A percentile compares a stretch with the other conserved stretches of the same genome.
phyloP scores from a whole-genome alignment of 2,329 filamentous ascomycete species.

The Elsinoe fawcettii region DNA sequence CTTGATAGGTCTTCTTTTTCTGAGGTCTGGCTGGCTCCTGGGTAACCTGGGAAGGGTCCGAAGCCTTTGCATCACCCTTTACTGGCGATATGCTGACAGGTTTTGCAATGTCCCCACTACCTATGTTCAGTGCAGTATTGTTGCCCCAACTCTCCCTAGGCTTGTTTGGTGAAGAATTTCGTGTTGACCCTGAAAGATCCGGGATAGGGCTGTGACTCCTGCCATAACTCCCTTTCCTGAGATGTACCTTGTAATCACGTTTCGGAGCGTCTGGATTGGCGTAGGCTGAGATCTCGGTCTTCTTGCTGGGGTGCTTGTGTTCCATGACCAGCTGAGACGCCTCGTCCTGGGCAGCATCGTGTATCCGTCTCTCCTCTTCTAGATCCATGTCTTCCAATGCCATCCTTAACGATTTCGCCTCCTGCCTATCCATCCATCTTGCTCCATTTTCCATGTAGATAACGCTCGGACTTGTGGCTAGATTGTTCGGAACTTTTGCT shows the following conservation, averaged over 20 bases:
- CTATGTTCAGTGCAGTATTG: not conserved
- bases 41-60: too few species aligned
- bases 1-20: constrained; percentile 30
- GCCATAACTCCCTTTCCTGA: constrained; percentile 64
- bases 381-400: constrained; percentile 68
- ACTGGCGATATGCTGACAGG: not conserved
- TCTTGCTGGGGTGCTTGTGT: constrained; percentile 38
- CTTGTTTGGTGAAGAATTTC: constrained; percentile 1
- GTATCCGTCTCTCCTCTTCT: constrained; percentile 56
- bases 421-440: constrained; percentile 74
- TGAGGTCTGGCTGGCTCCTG: not conserved
- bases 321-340: constrained; percentile 72
- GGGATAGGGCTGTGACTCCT: constrained; percentile 38
- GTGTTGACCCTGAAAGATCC: constrained; percentile 3
- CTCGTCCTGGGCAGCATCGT: constrained; percentile 65
- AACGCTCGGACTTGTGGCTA: constrained; percentile 54
- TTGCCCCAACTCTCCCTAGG: not conserved
- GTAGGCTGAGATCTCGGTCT: constrained; percentile 51
- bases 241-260: constrained; percentile 54
- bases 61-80: not conserved
- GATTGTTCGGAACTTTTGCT: constrained; percentile 37
- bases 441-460: constrained; percentile 67
- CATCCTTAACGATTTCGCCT: constrained; percentile 60
- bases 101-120: not conserved
- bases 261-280: constrained; percentile 31